Conservation (phyloP, 2,329 filamentous ascomycete genomes). For the Tolypocladium sp. region DNA sequence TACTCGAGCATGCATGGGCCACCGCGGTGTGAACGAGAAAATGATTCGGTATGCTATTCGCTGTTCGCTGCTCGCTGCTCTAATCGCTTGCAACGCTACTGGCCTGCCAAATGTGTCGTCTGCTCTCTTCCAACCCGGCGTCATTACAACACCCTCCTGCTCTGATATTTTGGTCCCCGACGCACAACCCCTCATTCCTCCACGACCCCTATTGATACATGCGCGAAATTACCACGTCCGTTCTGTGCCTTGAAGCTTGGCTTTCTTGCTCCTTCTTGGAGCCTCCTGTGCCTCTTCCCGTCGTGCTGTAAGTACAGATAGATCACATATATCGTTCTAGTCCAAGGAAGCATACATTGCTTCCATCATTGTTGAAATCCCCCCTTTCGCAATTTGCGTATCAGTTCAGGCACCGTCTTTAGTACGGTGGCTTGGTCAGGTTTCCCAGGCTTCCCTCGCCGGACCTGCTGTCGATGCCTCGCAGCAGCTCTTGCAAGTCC, state of each 20-base stretch:
- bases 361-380: not conserved
- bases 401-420: constrained; percentile 4
- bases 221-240: not conserved
- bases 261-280: not conserved
- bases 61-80: not conserved
- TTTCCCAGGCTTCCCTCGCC: constrained; percentile 37
- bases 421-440: constrained; percentile 41
- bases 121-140: not conserved
- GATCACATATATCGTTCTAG: not conserved
- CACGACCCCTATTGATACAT: not conserved
- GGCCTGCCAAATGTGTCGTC: not conserved
- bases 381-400: not conserved
- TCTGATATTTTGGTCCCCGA: not conserved
- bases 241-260: not conserved
- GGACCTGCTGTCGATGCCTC: constrained; percentile 39
- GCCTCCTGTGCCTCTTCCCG: not conserved
- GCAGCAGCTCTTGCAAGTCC: constrained; percentile 40
- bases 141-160: not conserved
- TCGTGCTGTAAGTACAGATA: not conserved
- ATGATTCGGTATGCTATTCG: not conserved
- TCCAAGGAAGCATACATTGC: not conserved
- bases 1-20: not conserved
- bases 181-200: not conserved
- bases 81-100: not conserved
- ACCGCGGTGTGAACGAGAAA: too few relatives aligned